phyloP scores from a whole-genome alignment of 2,329 filamentous ascomycete genomes.

The Pseudogymnoascus sp. region DNA sequence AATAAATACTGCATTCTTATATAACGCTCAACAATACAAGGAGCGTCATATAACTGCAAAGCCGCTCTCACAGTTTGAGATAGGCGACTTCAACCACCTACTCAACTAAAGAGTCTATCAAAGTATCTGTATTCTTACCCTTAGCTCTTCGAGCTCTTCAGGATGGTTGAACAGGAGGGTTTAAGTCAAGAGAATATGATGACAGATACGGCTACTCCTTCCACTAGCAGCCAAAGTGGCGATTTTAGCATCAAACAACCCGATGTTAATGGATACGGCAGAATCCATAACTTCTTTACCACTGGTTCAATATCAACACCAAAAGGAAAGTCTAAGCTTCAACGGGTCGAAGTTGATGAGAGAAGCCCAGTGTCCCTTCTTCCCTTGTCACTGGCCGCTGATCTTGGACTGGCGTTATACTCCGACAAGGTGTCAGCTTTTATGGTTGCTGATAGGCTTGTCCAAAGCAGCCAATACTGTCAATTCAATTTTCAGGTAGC shows the following conservation, averaged over 20 bases:
- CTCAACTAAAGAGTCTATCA: neutral
- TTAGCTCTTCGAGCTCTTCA: neutral
- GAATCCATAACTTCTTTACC: constrained; percentile 16
- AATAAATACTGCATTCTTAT: neutral
- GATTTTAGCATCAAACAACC: neutral
- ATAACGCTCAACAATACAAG: neutral
- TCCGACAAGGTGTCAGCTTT: constrained; percentile 8
- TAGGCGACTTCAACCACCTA: neutral
- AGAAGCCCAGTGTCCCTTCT: constrained; percentile 16
- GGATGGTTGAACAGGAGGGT: neutral
- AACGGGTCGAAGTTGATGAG: constrained; percentile 17
- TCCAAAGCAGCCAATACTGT: constrained; percentile 17
- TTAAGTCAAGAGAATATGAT: neutral
- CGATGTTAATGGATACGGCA: neutral
- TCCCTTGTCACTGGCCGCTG: constrained; percentile 14
- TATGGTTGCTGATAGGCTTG: constrained; percentile 11
- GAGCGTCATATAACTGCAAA: neutral
- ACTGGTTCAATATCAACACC: constrained; percentile 15
- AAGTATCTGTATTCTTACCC: neutral
- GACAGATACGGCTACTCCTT: neutral
- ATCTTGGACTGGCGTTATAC: constrained; percentile 15
- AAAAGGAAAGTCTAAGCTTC: constrained; percentile 14
- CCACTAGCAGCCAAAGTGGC: neutral
- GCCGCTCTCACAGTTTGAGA: neutral
- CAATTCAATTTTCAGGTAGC: constrained; percentile 15